Percentiles rank a stretch among this genome's conserved stretches.
Evolutionary conservation across 805 yeast species (phyloP).

Genomic region (Candida palmyrensis): DNA sequence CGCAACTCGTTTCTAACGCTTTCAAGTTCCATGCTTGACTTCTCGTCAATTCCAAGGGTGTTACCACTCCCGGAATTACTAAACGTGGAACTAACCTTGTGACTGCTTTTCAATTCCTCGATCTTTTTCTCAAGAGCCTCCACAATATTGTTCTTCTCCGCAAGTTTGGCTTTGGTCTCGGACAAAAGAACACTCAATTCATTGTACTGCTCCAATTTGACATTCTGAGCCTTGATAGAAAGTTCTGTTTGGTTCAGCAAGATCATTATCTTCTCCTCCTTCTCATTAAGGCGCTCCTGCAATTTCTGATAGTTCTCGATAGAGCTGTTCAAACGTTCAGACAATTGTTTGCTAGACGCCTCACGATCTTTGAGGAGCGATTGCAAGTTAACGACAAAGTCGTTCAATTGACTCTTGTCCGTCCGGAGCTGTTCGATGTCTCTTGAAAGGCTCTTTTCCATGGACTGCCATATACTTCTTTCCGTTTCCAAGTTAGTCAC

Average conservation of each 20-base stretch:
- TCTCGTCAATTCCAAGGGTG: constrained; percentile 8
- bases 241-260: constrained; percentile 53
- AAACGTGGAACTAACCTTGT: constrained; percentile 1
- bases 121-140: constrained; percentile 37
- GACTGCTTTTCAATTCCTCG: constrained; percentile 1
- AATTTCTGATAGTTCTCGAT: constrained; percentile 41
- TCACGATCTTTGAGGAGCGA: constrained; percentile 59
- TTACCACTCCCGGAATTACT: constrained; percentile 2
- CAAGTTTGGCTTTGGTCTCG: constrained; percentile 36
- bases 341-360: constrained; percentile 41
- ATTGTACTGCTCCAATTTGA: constrained; percentile 55
- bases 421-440: constrained; percentile 49
- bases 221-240: constrained; percentile 48
- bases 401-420: constrained; percentile 57
- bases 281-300: constrained; percentile 43
- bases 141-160: constrained; percentile 33
- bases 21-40: constrained; percentile 30
- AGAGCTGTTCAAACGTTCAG: constrained; percentile 44
- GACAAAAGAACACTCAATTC: constrained; percentile 42
- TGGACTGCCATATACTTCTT: constrained; percentile 42
- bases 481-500: constrained; percentile 51
- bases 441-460: constrained; percentile 45
- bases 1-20: constrained; percentile 50
- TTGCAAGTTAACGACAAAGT: constrained; percentile 57
- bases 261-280: constrained; percentile 49